These are phyloP conservation scores for Beauveria sp. DNA, from an alignment of 2,329 filamentous ascomycete species.

Conservation along the genomic window DNA sequence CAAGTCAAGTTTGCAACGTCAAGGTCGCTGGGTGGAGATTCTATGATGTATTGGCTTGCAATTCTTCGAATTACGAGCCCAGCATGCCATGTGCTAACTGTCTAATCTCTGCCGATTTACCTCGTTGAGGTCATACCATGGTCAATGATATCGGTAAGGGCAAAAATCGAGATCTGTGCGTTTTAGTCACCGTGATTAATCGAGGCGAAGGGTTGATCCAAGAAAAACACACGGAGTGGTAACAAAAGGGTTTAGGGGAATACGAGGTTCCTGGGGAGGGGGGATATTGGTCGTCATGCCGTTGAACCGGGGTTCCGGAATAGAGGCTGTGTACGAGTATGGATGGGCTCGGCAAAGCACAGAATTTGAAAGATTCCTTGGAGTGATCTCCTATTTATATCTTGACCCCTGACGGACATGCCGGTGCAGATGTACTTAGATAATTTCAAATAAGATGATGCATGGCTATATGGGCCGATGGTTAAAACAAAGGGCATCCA, in stretches of 20 bases:
- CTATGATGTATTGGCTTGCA: slow-evolving; percentile 6
- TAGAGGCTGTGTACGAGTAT: background rate
- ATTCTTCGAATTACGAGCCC: background rate
- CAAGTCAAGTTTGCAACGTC: background rate
- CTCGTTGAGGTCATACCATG: background rate
- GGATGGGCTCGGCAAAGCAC: background rate
- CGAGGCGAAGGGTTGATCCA: background rate
- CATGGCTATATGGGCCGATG: no score
- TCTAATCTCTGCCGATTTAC: no score
- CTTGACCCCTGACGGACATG: background rate
- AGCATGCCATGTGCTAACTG: background rate
- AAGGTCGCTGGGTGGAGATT: background rate
- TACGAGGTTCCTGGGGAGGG: background rate
- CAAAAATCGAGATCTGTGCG: background rate
- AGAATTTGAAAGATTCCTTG: background rate
- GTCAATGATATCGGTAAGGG: background rate
- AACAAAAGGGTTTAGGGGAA: background rate
- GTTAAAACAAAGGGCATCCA: no score
- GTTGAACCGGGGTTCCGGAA: background rate
- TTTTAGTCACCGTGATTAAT: background rate
- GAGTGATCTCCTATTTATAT: background rate
- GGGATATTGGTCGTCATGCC: background rate
- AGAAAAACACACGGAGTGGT: background rate
- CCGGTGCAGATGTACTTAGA: no score
- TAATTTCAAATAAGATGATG: no score